phyloP scores from a whole-genome alignment of 768 basidiomycete genomes.

The Tricholoma sp. region DNA sequence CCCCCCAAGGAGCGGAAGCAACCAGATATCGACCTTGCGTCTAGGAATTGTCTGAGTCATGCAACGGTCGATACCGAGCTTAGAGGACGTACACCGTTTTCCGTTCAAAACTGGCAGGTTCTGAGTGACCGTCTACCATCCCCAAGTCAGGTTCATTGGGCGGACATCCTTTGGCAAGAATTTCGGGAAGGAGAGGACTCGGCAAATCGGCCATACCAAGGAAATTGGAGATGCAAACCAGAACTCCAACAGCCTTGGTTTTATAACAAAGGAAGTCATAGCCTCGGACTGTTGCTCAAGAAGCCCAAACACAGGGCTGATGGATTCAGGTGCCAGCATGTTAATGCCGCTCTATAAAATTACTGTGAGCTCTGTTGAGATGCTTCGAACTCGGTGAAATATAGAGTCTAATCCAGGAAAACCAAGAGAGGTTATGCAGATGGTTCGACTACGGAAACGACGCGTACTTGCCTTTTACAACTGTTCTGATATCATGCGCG shows the following conservation, averaged over 20 bases:
- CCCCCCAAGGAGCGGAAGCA: slow-evolving; percentile 35
- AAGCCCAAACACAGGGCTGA: not conserved
- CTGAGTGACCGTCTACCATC: not conserved
- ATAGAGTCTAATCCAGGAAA: not conserved
- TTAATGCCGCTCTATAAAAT: not conserved
- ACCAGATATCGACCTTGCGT: slow-evolving; percentile 32
- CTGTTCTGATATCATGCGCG: not conserved
- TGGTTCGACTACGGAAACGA: not conserved
- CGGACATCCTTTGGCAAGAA: not conserved
- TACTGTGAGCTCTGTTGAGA: not conserved
- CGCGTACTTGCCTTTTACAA: not conserved
- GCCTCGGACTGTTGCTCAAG: not conserved
- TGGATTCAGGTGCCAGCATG: not conserved
- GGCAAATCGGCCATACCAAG: slow-evolving; percentile 7
- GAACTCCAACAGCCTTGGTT: not conserved
- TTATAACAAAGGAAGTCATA: slow-evolving; percentile 8
- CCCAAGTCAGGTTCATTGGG: slow-evolving; percentile 3
- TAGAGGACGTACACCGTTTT: slow-evolving; percentile 12
- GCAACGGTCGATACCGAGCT: not conserved
- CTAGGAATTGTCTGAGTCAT: slow-evolving; percentile 17
- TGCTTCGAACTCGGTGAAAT: not conserved
- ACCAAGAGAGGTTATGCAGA: not conserved
- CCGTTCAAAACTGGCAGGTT: slow-evolving; percentile 10
- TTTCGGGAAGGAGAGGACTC: slow-evolving; percentile 4
- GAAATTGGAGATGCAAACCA: not conserved